A percentile compares a stretch with the other conserved stretches of the same genome.
These are phyloP conservation scores for Linnemannia elongata DNA, from an alignment of 192 early-diverging fungal species.

Conservation along the genomic window DNA sequence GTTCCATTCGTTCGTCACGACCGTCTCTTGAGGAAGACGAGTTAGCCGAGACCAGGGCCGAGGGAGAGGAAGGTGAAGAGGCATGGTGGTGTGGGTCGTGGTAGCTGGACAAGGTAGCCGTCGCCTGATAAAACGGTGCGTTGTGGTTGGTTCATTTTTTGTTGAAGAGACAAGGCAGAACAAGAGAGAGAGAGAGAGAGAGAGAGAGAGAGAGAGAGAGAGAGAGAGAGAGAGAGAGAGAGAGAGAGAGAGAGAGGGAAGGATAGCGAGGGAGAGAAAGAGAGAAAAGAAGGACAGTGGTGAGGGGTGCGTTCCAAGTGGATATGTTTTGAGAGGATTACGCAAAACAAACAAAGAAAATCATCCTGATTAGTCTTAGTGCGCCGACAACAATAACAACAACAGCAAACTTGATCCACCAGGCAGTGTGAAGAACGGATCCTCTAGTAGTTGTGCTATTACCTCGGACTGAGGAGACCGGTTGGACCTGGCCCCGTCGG, in stretches of 20 bases:
- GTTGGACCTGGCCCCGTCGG: slow-evolving; percentile 14
- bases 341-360: not conserved
- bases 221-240: not conserved
- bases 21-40: not conserved
- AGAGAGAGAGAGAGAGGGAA: not conserved
- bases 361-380: not conserved
- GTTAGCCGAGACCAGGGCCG: slow-evolving; percentile 38
- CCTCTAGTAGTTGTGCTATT: not conserved
- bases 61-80: slow-evolving; percentile 42
- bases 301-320: not conserved
- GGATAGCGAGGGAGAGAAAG: not conserved
- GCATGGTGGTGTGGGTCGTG: slow-evolving; percentile 47
- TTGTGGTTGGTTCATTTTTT: not conserved
- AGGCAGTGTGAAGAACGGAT: not conserved
- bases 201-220: not conserved
- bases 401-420: not conserved
- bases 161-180: not conserved
- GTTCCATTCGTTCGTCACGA: slow-evolving; percentile 27
- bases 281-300: not conserved
- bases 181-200: no score
- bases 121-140: not conserved
- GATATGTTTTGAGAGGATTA: slow-evolving; percentile 1
- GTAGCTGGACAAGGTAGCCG: not conserved
- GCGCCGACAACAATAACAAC: not conserved
- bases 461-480: slow-evolving; percentile 48